Evolutionary conservation across 1,284 basidiomycete species (phyloP).

Genomic region (Melampsora larici-populina): DNA sequence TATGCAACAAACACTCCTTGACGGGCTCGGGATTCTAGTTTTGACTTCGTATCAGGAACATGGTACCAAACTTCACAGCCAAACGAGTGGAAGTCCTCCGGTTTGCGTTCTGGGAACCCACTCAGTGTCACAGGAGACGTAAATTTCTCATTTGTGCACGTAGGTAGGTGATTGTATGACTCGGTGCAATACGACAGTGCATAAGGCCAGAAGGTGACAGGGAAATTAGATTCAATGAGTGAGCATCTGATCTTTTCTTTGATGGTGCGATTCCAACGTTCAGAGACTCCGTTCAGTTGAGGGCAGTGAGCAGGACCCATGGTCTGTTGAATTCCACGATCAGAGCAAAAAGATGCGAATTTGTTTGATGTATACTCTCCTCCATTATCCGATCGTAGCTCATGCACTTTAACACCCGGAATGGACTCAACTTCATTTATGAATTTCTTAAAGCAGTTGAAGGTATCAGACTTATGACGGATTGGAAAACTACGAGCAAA

Average conservation of each 20-base stretch:
- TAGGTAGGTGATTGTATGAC: constrained; percentile 52
- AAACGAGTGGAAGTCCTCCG: background rate
- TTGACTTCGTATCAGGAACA: background rate
- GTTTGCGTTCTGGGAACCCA: background rate
- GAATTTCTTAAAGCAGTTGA: constrained; percentile 15
- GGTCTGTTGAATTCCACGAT: constrained; percentile 51
- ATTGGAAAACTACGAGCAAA: background rate
- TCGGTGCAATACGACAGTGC: constrained; percentile 51
- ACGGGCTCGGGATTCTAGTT: background rate
- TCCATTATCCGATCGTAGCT: constrained; percentile 11
- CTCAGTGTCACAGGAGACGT: background rate
- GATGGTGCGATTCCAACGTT: constrained; percentile 10
- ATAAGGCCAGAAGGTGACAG: constrained; percentile 53
- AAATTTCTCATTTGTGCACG: background rate
- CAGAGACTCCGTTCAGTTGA: constrained; percentile 5
- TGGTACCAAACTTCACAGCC: constrained; percentile 7
- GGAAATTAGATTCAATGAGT: constrained; percentile 20
- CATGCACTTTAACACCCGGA: background rate
- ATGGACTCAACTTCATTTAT: background rate
- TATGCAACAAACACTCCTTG: background rate
- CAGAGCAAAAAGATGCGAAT: constrained; percentile 50
- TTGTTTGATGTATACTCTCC: constrained; percentile 42
- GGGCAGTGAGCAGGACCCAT: constrained; percentile 37
- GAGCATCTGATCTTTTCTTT: background rate
- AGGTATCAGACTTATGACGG: constrained; percentile 7